Evolutionary conservation across 176 grass and related monocot species (phyloP), one percentile per base, ranked within the genome.

Genomic region (bread wheat (Triticum aestivum)): DNA sequence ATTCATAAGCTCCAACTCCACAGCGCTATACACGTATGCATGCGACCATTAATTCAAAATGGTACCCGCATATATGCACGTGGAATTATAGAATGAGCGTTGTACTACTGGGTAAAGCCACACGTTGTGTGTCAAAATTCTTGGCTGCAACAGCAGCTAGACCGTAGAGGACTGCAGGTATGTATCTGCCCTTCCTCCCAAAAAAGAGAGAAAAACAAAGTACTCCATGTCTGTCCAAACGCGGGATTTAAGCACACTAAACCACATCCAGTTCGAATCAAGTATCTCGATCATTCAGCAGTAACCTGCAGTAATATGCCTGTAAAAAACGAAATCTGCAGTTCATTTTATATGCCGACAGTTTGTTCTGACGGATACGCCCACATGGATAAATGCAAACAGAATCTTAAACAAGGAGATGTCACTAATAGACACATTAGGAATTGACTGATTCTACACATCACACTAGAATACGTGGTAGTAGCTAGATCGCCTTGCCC

Each of bases 371-470:
- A 58, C 42, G 18, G 56, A 24, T 79, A 35, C 59, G 21, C 42
- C 51, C 42, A 65, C 74, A 37, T 47, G 65, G 67, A 80, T 80
- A 87, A 72, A 90, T 79, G 79, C 32, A 30, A 69, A 45, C 24
- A 84, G 42, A 80, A 87, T 70, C 61, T 62, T 54, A 64, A 85
- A 47, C 67, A 84, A 41, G 49, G 38, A 9, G 27, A 63, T 87
- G 67, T 79, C 81, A 79, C 63, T 49, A 58, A 47, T 18, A 68
- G 39, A 80, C 37, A 41, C 9, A 62, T 76, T 87, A 84, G 68
- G 75, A 84, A 84, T 82, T 54, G 30, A 69, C 80, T 11, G 20
- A 52, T 52, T 56, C 14, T 56, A 39, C 58, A 54, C 51, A 66
- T 20, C 5, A 20, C 64, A 33, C 49, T 41, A 15, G 41, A 33